Evolutionary conservation across 225 moss, liverwort and hornwort genomes (phyloP).

Genomic region (Climacium dendroides): DNA sequence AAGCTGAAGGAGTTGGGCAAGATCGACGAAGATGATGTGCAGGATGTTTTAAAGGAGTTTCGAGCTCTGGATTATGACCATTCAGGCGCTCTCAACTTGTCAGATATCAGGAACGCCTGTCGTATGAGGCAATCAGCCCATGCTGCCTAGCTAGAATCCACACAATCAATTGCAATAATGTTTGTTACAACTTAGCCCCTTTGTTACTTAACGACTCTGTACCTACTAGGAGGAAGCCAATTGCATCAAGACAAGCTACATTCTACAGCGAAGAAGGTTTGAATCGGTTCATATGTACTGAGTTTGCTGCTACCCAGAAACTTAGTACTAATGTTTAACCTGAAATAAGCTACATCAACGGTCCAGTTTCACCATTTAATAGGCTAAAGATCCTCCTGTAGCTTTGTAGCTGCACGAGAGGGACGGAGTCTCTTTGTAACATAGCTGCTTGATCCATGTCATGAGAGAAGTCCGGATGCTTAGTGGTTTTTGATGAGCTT

Average conservation of each 20-base stretch:
- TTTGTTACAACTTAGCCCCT: not conserved
- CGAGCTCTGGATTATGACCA: conserved; percentile 28
- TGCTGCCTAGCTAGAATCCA: not conserved
- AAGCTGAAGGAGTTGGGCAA: conserved; percentile 89
- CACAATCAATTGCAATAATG: not conserved
- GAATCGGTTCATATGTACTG: not conserved
- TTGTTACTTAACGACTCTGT: not conserved
- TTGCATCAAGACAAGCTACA: not conserved
- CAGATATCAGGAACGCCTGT: not conserved
- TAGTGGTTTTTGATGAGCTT: not conserved
- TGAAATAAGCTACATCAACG: not conserved
- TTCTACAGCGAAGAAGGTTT: not conserved
- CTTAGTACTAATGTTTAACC: not conserved
- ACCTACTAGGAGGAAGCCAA: not conserved
- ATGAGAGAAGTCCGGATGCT: not conserved
- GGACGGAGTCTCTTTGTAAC: not conserved
- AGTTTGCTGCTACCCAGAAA: not conserved
- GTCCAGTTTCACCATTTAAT: not conserved
- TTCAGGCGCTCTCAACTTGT: conserved; percentile 28
- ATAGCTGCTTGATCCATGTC: not conserved
- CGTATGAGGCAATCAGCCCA: not conserved
- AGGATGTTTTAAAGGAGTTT: conserved; percentile 48
- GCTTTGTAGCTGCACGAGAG: not conserved
- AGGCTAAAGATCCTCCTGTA: not conserved
- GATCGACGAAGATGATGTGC: conserved; percentile 52